A percentile compares a stretch with the other conserved stretches of the same genome.
phyloP scores from a whole-genome alignment of 345 rosid genomes.

The Camelina sativa region DNA sequence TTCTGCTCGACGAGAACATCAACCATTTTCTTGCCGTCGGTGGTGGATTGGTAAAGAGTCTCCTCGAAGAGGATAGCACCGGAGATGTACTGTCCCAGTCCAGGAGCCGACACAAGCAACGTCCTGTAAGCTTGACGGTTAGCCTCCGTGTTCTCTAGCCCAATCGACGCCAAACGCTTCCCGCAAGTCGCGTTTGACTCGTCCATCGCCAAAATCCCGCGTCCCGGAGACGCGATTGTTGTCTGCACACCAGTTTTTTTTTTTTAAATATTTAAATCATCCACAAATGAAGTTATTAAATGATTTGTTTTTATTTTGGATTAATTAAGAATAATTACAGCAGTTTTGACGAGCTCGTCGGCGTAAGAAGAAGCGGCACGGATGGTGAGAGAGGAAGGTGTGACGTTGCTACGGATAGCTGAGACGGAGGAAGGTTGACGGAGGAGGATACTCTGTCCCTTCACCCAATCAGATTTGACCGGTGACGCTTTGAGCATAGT shows the following conservation, averaged over 20 bases:
- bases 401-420: conserved; percentile 49
- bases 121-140: conserved; percentile 97
- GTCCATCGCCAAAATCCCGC: conserved; percentile 97
- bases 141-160: conserved; percentile 94
- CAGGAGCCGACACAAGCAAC: conserved; percentile 75
- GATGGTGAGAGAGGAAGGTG: conserved; percentile 56
- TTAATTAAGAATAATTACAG: conserved; percentile 47
- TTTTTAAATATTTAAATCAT: background rate
- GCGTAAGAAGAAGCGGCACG: conserved; percentile 83
- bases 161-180: conserved; percentile 85
- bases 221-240: conserved; percentile 90
- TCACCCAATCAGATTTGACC: conserved; percentile 78
- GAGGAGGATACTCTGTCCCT: conserved; percentile 58
- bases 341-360: conserved; percentile 93
- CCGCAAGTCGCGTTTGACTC: conserved; percentile 98
- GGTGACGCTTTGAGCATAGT: conserved; percentile 79
- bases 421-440: conserved; percentile 62
- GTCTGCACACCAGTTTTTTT: conserved; percentile 46
- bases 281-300: background rate
- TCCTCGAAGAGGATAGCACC: conserved; percentile 97
- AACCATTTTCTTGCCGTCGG: conserved; percentile 85
- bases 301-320: background rate
- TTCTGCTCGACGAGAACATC: conserved; percentile 85
- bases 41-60: conserved; percentile 92
- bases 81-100: conserved; percentile 82